A percentile compares a stretch with the other conserved stretches of the same genome.
Evolutionary conservation across 805 yeast genomes (phyloP).

Genomic region (Candida gorgasii): DNA sequence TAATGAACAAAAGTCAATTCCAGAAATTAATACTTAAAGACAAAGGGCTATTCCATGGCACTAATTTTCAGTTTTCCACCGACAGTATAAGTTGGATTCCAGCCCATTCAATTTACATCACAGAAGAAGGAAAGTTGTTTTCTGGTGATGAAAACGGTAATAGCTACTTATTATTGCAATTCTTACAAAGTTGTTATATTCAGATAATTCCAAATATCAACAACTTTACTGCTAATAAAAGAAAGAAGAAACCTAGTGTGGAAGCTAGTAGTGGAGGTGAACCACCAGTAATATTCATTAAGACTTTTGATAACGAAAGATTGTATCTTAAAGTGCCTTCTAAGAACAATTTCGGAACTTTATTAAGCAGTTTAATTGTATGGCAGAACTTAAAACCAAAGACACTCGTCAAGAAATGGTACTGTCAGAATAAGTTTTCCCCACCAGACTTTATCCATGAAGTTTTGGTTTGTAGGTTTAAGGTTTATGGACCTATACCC

Average conservation of each 20-base stretch:
- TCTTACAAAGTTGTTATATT: constrained; percentile 41
- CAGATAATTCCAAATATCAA: constrained; percentile 32
- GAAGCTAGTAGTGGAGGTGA: constrained; percentile 3
- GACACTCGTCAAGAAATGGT: constrained; percentile 59
- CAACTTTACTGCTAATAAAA: constrained; percentile 2
- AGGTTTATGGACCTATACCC: constrained; percentile 64
- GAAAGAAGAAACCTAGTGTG: constrained; percentile 5
- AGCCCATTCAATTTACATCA: constrained; percentile 28
- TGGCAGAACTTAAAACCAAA: constrained; percentile 58
- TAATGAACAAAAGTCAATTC: constrained; percentile 2
- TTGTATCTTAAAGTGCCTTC: constrained; percentile 38
- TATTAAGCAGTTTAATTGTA: constrained; percentile 48
- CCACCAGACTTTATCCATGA: constrained; percentile 26
- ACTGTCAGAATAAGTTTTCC: constrained; percentile 36
- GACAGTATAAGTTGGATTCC: constrained; percentile 40
- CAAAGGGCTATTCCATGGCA: constrained; percentile 35
- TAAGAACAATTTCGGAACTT: constrained; percentile 39
- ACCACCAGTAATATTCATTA: constrained; percentile 44
- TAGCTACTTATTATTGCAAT: constrained; percentile 31
- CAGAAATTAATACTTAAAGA: constrained; percentile 33
- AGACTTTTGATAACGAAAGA: constrained; percentile 40
- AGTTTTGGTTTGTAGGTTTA: constrained; percentile 63
- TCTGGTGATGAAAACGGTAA: constrained; percentile 32
- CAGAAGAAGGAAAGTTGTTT: constrained; percentile 34
- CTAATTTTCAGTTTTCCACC: constrained; percentile 34